Evolutionary conservation across 805 yeast genomes (phyloP).

Genomic region (Spencermartinsiella europaea): DNA sequence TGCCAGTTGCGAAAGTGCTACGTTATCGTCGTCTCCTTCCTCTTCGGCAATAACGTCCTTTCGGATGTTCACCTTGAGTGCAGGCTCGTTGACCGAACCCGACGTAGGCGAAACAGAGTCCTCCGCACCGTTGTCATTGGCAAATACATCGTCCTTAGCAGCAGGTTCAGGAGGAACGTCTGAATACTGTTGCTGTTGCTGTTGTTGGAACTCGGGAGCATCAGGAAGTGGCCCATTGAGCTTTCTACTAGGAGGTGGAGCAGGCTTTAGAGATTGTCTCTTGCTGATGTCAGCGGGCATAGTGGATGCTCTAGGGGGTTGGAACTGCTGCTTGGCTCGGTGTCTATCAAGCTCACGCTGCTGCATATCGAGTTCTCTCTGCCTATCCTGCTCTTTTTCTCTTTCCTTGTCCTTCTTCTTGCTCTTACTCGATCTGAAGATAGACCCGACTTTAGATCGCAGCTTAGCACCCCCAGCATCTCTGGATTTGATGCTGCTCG

Average conservation of each 20-base stretch:
- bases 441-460: constrained; percentile 34
- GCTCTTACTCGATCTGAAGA: constrained; percentile 30
- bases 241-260: constrained; percentile 9
- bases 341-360: background rate
- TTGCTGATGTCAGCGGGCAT: background rate
- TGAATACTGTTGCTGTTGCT: background rate
- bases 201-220: background rate
- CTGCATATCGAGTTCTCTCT: constrained; percentile 5
- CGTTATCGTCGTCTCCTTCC: constrained; percentile 25
- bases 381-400: background rate
- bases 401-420: constrained; percentile 14
- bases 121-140: background rate
- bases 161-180: constrained; percentile 4
- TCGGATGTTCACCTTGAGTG: constrained; percentile 23
- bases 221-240: background rate
- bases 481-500: constrained; percentile 16
- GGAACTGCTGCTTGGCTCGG: constrained; percentile 10
- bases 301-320: constrained; percentile 19
- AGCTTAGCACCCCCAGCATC: constrained; percentile 18
- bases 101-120: constrained; percentile 3
- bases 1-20: constrained; percentile 30
- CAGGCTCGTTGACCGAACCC: constrained; percentile 9
- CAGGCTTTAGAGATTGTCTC: constrained; percentile 1
- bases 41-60: constrained; percentile 23
- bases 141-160: background rate